Evolutionary conservation across 768 basidiomycete genomes (phyloP), one percentile per base, ranked within the genome.

Genomic region (Rhodotorula toruloides): DNA sequence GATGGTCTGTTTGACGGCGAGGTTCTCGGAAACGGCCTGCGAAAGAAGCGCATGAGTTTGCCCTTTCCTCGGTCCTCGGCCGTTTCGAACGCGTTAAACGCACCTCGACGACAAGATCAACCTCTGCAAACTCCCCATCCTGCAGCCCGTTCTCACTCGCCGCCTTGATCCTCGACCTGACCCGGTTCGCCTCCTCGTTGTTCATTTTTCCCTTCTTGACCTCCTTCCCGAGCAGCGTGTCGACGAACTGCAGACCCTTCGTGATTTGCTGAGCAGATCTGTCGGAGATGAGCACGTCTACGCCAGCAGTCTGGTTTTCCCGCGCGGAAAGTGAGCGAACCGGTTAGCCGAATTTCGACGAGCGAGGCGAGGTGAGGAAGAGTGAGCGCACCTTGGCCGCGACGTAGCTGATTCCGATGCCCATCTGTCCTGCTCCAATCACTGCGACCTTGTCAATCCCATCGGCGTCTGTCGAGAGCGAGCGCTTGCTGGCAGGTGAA

Each of bases 91-190:
- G 40, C 11, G 40, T 21, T 42, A 11, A 43, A 76, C 82, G 61
- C 67, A 87, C 90, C 84, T 97, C 93, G 54, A 97, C 81, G 49
- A 91, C 89, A 84, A 97, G 86, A 75, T 94, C 91, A 13, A 86
- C 88, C 74, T 92, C 91, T 54, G 85, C 81, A 71, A 81, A 85
- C 49, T 80, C 79, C 31, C 90, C 71, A 5, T 82, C 84, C 32
- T 78, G 73, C 11, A 80, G 78, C 7, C 16, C 74, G 31, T 42
- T 19, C 39, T 44, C 71, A n/a, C 82, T 81, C 7, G 89, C 83
- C 16, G 86, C 80, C 14, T 76, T 80, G 31, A 98, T 80, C 50
- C 88, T 81, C 27, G 83, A 85, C 60, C 83, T 80, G 2, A 89
- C 87, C 58, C 87, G 88, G 50, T 87, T 85, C 0, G 89, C 88